Conservation (phyloP, 768 basidiomycete genomes). For the Rhodotorula diobovata region DNA sequence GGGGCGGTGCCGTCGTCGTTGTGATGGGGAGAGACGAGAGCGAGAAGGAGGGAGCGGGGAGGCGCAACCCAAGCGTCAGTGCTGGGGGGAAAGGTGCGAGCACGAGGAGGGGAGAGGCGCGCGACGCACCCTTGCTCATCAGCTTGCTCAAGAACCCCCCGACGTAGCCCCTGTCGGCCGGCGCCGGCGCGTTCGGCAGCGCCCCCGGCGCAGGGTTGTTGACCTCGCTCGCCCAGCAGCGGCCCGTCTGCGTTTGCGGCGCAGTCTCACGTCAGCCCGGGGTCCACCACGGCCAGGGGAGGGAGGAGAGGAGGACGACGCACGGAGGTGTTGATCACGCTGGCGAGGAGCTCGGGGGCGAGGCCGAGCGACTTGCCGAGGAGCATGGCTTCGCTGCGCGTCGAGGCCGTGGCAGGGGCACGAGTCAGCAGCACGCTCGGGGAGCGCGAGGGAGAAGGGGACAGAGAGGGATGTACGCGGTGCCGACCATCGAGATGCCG, state of each 20-base stretch:
- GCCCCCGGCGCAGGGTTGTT: slow-evolving; percentile 83
- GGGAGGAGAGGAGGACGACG: slow-evolving; percentile 1
- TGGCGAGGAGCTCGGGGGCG: slow-evolving; percentile 67
- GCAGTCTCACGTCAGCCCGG: too few relatives aligned
- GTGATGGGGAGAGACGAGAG: too few relatives aligned
- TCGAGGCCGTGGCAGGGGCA: too few relatives aligned
- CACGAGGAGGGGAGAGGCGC: too few relatives aligned
- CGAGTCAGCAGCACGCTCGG: not conserved
- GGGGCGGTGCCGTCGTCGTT: too few relatives aligned
- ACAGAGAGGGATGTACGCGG: slow-evolving; percentile 19
- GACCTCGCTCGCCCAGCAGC: slow-evolving; percentile 46
- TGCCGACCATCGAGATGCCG: slow-evolving; percentile 53
- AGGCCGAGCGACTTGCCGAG: slow-evolving; percentile 77
- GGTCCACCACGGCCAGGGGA: not conserved
- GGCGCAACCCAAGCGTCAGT: not conserved
- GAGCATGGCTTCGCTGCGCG: slow-evolving; percentile 68
- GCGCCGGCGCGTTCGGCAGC: slow-evolving; percentile 61
- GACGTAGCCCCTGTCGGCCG: slow-evolving; percentile 75
- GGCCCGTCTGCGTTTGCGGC: slow-evolving; percentile 28
- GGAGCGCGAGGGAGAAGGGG: too few relatives aligned
- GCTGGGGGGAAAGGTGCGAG: not conserved
- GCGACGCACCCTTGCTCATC: slow-evolving; percentile 23
- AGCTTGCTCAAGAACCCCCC: slow-evolving; percentile 55
- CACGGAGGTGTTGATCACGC: slow-evolving; percentile 66
- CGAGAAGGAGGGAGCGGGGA: not conserved